Evolutionary conservation across 257 asterid genomes (phyloP), one percentile per base, ranked within the genome.

Genomic region (Craterostigma plantagineum): DNA sequence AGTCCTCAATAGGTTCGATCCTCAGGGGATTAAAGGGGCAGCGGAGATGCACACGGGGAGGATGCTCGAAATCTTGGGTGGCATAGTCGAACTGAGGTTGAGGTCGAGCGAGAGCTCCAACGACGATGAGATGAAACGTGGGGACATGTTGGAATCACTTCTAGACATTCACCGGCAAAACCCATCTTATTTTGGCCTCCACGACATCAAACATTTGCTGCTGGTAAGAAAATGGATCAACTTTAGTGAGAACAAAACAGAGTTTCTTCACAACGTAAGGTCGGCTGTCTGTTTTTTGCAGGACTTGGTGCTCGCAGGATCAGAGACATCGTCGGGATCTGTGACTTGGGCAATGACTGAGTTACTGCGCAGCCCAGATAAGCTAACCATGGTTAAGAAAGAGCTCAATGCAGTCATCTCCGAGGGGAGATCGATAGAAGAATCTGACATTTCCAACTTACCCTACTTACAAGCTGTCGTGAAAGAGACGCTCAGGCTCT

Each of bases 271-370:
- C n/a, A n/a, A n/a, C n/a, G n/a, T 7, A 4, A 5, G 11, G 12
- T 4, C 5, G 8, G 12, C 12, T 38, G 12, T 14, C 11, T 38
- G 8, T 38, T n/a, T n/a, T 4, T 34, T 5, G 0, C 10, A 49
- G 66, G 69, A 66, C 41, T 17, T 66, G 35, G 51, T 62, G 15
- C 37, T 51, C 0, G 63, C 48, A 0, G 69, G 53, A 3, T 10
- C 39, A 0, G 57, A 62, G 10, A 62, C 73, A 9, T 53, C 60
- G 3, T 15, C 66, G n/a, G 8, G 43, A 4, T 57, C 69, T 0
- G 49, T 57, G n/a, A 60, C 57, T 14, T 66, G 66, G 73, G 61
- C 66, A 9, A 54, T 66, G 63, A 9, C 69, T 8, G 60, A 67
- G 18, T 33, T 62, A 11, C 7, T 59, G 5, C 43, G 57, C 33